phyloP scores from a whole-genome alignment of 192 early-diverging fungal species.

The Dissophora ornata region DNA sequence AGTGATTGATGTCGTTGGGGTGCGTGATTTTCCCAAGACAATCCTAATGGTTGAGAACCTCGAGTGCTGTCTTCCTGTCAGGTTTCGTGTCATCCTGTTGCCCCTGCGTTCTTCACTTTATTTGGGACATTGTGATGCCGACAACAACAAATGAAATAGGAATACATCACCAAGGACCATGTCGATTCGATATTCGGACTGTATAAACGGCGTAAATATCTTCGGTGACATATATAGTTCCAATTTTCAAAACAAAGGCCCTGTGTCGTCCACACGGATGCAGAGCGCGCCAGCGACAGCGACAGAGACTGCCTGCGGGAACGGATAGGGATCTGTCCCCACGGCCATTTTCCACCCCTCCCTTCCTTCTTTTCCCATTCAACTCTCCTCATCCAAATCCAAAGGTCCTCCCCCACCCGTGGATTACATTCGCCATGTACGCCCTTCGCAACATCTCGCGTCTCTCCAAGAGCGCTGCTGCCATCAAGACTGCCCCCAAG shows the following conservation, averaged over 20 bases:
- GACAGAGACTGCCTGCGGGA: not conserved
- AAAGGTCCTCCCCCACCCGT: slow-evolving; percentile 21
- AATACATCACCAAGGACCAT: no score
- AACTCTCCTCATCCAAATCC: slow-evolving; percentile 10
- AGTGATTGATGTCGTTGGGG: no score
- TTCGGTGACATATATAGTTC: no score
- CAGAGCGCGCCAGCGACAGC: not conserved
- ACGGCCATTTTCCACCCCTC: slow-evolving; percentile 2
- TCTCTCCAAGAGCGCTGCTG: slow-evolving; percentile 51
- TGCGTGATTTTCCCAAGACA: no score
- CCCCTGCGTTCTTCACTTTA: no score
- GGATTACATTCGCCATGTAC: slow-evolving; percentile 23
- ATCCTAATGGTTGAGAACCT: no score
- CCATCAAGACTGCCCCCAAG: slow-evolving; percentile 52
- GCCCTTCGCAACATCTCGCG: slow-evolving; percentile 54
- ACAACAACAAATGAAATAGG: no score
- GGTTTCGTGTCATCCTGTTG: no score
- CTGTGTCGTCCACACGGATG: not conserved
- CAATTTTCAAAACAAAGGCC: slow-evolving; percentile 25
- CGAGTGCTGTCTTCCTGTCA: no score
- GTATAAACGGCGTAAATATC: no score
- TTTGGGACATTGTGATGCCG: no score
- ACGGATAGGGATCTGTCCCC: not conserved
- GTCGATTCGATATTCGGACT: no score
- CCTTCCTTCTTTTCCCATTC: slow-evolving; percentile 17